Base-by-base conservation (phyloP, 2,329 filamentous ascomycete genomes). In the Botrytis byssoidea region DNA sequence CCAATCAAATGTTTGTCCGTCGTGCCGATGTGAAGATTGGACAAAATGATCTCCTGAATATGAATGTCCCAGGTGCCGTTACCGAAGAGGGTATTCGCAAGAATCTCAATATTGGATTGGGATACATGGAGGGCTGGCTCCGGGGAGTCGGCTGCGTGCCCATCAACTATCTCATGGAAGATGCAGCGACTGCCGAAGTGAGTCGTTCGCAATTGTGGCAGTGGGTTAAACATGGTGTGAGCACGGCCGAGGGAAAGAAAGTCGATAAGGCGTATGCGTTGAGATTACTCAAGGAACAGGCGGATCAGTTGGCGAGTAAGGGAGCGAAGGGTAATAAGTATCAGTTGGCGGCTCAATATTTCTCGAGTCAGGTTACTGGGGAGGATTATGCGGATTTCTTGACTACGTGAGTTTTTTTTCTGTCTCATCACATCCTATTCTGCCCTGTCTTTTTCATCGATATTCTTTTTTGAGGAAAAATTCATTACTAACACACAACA, bases 121-220 rank as follows among this genome's bases (percentile, higher is more conserved):
- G 93, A 70, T 99, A 99, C 85, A 99, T 98, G 95, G 96, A 99
- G 85, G 96, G 94, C 75, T 99, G 96, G 96, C 87, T 98, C 75
- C 92, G 95, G 76, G 96, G 95, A 48, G 89, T 98, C 35, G 96
- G 96, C 74, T 99, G 96, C 80, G 95, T 98, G 71, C 96, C 96
- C 67, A 98, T 98, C 85, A 98, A 98, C 87, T 97, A 92, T 83
- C 88, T 98, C 73, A 98, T 98, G 95, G 96, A 99, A 86, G 96
- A 98, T 79, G 96, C 96, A 29, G 96, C 96, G 37, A 99, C 96
- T 1, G 96, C 96, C 68, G 96, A 99, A 83, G 96, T 99, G 8
- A 97, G 93, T 73, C 91, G 96, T 79, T 93, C 90, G 78, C 96
- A 99, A 86, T 88, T 99, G 64, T 97, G 95, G 95, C 96, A 99